Evolutionary conservation across 441 rosid genomes (phyloP).

Genomic region (Jatropha podagrica): DNA sequence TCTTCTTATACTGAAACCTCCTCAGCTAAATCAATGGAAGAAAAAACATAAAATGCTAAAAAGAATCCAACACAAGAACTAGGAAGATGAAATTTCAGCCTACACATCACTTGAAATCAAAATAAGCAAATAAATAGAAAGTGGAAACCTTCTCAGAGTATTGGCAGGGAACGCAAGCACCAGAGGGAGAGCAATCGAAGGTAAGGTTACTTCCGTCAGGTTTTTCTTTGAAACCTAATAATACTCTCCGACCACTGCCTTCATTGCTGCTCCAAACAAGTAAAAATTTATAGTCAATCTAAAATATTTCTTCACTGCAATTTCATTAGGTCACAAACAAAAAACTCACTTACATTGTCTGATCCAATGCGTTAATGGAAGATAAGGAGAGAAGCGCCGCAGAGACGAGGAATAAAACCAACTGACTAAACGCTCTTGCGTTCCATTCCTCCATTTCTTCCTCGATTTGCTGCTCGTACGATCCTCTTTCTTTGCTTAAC

Average conservation of each 20-base stretch:
- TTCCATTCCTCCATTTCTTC: constrained; percentile 1
- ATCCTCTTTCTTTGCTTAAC: background rate
- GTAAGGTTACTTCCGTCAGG: constrained; percentile 60
- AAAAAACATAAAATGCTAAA: background rate
- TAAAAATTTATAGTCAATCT: background rate
- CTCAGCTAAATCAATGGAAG: background rate
- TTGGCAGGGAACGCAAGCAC: constrained; percentile 77
- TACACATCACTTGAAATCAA: background rate
- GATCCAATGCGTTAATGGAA: constrained; percentile 1
- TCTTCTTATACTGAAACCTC: background rate
- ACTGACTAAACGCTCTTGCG: background rate
- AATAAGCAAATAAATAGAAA: background rate
- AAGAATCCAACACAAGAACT: too few species aligned
- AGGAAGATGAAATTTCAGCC: background rate
- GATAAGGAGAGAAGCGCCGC: background rate
- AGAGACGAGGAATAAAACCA: background rate
- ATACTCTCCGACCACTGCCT: constrained; percentile 1
- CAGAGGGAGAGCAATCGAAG: constrained; percentile 83
- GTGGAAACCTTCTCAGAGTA: constrained; percentile 27
- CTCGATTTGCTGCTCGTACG: background rate
- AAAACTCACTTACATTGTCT: constrained; percentile 1
- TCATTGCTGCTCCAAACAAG: background rate
- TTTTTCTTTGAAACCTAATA: constrained; percentile 68
- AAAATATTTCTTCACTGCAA: background rate
- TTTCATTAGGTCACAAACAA: background rate